These are phyloP conservation scores for Plantago major DNA, from an alignment of 257 asterid genomes.

Conservation along the genomic window DNA sequence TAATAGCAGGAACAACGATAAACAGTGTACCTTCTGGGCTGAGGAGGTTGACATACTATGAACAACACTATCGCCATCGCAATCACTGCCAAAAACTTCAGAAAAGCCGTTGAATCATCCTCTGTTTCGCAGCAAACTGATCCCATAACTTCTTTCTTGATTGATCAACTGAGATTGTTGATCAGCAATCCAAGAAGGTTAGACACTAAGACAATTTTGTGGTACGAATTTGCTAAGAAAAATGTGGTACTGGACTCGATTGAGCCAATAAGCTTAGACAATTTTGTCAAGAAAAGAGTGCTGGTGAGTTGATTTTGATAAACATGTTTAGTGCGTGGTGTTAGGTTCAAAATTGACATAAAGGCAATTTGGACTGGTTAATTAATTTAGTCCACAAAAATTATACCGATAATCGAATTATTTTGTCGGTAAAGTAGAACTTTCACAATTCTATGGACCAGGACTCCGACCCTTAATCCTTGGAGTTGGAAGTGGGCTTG, in stretches of 20 bases:
- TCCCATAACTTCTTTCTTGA: neutral
- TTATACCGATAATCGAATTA: neutral
- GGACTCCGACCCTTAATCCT: too few relatives aligned
- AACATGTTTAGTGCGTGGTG: conserved; percentile 1
- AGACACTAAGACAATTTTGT: neutral
- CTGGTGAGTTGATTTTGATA: neutral
- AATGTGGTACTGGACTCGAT: too few relatives aligned
- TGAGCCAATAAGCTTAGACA: too few relatives aligned
- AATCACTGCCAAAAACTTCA: neutral
- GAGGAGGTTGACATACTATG: conserved; percentile 8
- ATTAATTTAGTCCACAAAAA: neutral
- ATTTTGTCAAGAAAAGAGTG: too few relatives aligned
- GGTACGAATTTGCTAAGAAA: neutral
- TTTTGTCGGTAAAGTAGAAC: too few relatives aligned
- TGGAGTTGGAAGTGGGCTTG: too few relatives aligned
- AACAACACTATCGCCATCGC: neutral
- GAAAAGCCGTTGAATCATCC: neutral
- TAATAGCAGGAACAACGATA: conserved; percentile 8
- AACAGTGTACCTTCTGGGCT: neutral
- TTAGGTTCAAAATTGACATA: neutral
- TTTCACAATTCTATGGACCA: too few relatives aligned
- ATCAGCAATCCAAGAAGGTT: neutral
- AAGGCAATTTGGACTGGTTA: neutral
- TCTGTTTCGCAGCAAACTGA: neutral
- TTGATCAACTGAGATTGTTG: neutral